Conservation (phyloP, 306 rosid genomes). For the Cicer yamashitae region DNA sequence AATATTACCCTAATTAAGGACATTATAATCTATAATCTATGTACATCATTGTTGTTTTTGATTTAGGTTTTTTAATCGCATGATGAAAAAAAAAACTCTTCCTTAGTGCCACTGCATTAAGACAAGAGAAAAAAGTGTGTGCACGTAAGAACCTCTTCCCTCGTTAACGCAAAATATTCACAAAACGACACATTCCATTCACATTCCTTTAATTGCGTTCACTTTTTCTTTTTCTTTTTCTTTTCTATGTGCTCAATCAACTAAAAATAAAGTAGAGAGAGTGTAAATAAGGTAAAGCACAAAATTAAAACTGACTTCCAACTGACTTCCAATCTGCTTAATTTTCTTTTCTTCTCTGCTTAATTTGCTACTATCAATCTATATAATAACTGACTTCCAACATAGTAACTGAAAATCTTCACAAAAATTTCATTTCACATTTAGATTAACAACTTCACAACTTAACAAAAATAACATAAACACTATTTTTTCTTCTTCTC, state of each 20-base stretch:
- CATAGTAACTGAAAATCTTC: conserved; percentile 7
- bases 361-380: background rate
- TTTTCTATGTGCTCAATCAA: background rate
- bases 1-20: no score
- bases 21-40: no score
- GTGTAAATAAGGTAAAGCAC: conserved; percentile 31
- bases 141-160: conserved; percentile 28
- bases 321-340: no score
- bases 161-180: background rate
- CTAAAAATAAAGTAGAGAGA: background rate
- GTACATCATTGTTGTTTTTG: background rate
- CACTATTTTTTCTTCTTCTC: background rate
- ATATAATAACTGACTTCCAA: conserved; percentile 11
- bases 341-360: conserved; percentile 7
- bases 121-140: background rate
- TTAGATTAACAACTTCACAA: background rate
- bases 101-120: no score
- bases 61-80: background rate
- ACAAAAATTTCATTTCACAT: background rate
- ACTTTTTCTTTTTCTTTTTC: conserved; percentile 18
- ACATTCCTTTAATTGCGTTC: conserved; percentile 42
- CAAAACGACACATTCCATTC: conserved; percentile 39
- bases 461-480: background rate
- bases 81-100: background rate
- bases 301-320: no score